Percentiles rank a stretch among this genome's conserved stretches.
Evolutionary conservation across 2,329 filamentous ascomycete genomes (phyloP).

Genomic region (Diaporthe velutina): DNA sequence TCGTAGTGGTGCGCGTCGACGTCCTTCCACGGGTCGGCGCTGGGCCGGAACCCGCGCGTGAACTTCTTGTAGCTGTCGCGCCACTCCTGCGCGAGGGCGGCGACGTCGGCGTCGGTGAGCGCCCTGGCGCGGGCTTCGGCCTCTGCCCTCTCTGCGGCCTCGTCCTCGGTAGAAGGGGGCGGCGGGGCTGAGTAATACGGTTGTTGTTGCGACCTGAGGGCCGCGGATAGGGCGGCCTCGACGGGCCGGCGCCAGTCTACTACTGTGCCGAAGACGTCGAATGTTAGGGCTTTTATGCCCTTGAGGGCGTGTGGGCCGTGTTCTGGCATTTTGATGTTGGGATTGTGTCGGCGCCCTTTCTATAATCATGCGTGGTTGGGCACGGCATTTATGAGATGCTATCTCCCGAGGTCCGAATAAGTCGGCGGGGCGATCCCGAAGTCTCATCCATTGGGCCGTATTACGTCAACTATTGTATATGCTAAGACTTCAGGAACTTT

Average conservation of each 20-base stretch:
- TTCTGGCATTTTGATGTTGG: constrained; percentile 19
- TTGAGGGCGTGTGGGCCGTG: constrained; percentile 34
- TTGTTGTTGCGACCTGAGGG: constrained; percentile 58
- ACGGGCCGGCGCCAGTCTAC: constrained; percentile 83
- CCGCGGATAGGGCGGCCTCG: constrained; percentile 66
- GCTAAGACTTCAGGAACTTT: neutral
- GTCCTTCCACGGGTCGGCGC: constrained; percentile 69
- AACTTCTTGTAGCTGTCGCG: constrained; percentile 73
- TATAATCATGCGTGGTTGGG: too few species aligned
- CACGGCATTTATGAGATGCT: too few species aligned
- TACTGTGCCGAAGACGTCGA: constrained; percentile 85
- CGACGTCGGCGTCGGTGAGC: constrained; percentile 72
- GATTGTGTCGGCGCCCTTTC: neutral
- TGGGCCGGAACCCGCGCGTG: constrained; percentile 64
- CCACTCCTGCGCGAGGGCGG: constrained; percentile 78
- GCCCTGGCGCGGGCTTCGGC: constrained; percentile 54
- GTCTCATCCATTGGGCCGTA: neutral
- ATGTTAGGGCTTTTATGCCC: constrained; percentile 71
- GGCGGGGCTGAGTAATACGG: neutral
- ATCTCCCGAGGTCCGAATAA: too few species aligned
- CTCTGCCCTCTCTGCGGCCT: constrained; percentile 42
- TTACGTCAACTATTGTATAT: constrained; percentile 19
- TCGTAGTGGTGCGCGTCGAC: constrained; percentile 80
- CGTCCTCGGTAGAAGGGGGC: constrained; percentile 62
- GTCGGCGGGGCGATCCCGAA: neutral